Evolutionary conservation across 257 asterid species (phyloP).

Genomic region (Jacaranda mimosifolia): DNA sequence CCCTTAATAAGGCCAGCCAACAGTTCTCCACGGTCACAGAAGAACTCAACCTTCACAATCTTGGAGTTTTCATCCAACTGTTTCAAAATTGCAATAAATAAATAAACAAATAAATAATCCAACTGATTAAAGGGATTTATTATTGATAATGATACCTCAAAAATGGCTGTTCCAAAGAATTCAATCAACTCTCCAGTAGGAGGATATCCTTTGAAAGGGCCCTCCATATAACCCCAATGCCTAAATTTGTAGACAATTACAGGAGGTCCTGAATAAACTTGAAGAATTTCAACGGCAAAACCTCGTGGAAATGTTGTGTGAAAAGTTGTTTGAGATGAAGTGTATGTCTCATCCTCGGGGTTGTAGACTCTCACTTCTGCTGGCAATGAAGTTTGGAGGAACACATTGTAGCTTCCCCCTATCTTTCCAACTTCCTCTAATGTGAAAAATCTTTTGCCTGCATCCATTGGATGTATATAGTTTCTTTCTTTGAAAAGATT

Average conservation of each 20-base stretch:
- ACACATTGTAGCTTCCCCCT: conserved; percentile 65
- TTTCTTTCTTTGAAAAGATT: too few relatives aligned
- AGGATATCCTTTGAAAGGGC: conserved; percentile 56
- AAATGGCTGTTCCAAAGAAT: conserved; percentile 48
- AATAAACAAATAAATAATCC: too few relatives aligned
- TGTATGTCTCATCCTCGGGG: conserved; percentile 54
- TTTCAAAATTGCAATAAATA: not conserved
- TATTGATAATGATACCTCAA: conserved; percentile 43
- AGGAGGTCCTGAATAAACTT: conserved; percentile 71
- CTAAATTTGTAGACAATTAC: conserved; percentile 57
- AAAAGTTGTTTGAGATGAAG: conserved; percentile 55
- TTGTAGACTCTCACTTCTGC: conserved; percentile 41
- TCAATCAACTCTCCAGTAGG: conserved; percentile 61
- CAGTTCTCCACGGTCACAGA: conserved; percentile 46
- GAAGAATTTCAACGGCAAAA: conserved; percentile 57
- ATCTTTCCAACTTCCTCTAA: conserved; percentile 41
- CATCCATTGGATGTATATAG: too few relatives aligned
- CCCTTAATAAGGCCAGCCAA: conserved; percentile 37
- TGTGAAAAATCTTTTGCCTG: conserved; percentile 37
- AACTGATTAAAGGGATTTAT: too few relatives aligned
- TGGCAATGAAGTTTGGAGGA: conserved; percentile 64
- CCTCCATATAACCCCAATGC: conserved; percentile 76
- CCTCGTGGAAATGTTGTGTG: conserved; percentile 51
- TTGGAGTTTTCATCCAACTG: conserved; percentile 44
- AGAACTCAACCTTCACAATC: conserved; percentile 47